These are phyloP conservation scores for Scutellaria galericulata DNA, from an alignment of 257 asterid species.

Conservation along the genomic window DNA sequence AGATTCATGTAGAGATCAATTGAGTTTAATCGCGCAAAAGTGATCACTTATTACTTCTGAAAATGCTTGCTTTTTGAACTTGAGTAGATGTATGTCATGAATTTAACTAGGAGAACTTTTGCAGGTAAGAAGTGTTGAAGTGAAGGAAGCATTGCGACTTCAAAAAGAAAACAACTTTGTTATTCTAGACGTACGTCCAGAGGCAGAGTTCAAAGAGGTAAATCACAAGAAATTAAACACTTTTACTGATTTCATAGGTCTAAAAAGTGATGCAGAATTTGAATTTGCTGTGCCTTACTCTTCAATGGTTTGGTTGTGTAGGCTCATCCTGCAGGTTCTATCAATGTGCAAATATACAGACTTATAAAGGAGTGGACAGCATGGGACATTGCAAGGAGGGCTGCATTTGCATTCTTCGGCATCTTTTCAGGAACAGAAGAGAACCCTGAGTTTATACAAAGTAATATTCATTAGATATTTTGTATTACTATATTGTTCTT, in stretches of 20 bases:
- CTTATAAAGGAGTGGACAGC: conserved; percentile 99
- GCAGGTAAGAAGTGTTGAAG: conserved; percentile 93
- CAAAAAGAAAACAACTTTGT: conserved; percentile 79
- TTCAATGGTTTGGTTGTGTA: conserved; percentile 36
- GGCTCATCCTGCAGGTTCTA: conserved; percentile 94
- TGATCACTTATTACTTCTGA: too few species aligned
- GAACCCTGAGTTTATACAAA: conserved; percentile 79
- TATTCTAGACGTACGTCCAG: conserved; percentile 93
- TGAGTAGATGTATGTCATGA: neutral
- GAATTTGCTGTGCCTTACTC: neutral
- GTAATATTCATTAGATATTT: conserved; percentile 43
- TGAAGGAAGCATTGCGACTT: conserved; percentile 82
- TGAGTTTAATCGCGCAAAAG: neutral
- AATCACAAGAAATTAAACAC: neutral
- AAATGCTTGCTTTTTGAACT: neutral
- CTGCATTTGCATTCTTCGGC: conserved; percentile 95
- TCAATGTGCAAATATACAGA: conserved; percentile 91
- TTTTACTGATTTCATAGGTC: conserved; percentile 13
- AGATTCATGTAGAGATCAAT: neutral
- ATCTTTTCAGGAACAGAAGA: conserved; percentile 94
- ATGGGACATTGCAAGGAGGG: conserved; percentile 96
- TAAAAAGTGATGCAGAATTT: neutral
- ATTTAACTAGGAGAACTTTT: conserved; percentile 31
- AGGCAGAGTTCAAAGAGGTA: conserved; percentile 93
- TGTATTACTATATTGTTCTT: neutral